These are phyloP conservation scores for Phytophthora brassicae DNA, from an alignment of 352 stramenopile genomes.

Conservation along the genomic window DNA sequence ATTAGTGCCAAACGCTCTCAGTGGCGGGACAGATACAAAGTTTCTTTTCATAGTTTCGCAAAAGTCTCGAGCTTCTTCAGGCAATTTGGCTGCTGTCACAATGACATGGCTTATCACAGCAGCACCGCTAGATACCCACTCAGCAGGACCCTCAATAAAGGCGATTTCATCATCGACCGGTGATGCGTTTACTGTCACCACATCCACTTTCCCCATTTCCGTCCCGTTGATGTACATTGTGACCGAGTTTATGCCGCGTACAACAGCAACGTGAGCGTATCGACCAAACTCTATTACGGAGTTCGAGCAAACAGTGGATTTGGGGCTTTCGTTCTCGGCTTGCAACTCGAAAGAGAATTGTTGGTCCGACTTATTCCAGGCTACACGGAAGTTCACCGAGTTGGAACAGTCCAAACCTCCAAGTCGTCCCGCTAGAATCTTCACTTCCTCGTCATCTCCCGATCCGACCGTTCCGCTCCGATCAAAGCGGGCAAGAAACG, in stretches of 20 bases:
- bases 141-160: conserved; percentile 25
- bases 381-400: conserved; percentile 22
- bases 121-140: conserved; percentile 4
- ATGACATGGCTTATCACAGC: conserved; percentile 50
- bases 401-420: not conserved
- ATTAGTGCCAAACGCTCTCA: conserved; percentile 41
- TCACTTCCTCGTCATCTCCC: not conserved
- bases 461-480: not conserved
- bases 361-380: conserved; percentile 16
- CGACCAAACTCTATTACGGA: conserved; percentile 17
- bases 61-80: conserved; percentile 28
- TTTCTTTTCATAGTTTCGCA: conserved; percentile 40
- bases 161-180: not conserved
- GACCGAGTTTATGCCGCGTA: conserved; percentile 3
- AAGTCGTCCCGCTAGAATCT: conserved; percentile 23
- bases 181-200: not conserved
- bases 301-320: not conserved
- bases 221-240: conserved; percentile 27
- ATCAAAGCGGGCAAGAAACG: conserved; percentile 55
- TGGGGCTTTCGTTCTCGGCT: not conserved
- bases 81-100: conserved; percentile 28
- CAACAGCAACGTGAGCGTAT: conserved; percentile 35
- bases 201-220: conserved; percentile 6
- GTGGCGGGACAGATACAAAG: conserved; percentile 49
- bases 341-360: conserved; percentile 22